Percentiles rank a stretch among this genome's conserved stretches.
Conservation (phyloP, 768 basidiomycete species). For the Mycena metata region DNA sequence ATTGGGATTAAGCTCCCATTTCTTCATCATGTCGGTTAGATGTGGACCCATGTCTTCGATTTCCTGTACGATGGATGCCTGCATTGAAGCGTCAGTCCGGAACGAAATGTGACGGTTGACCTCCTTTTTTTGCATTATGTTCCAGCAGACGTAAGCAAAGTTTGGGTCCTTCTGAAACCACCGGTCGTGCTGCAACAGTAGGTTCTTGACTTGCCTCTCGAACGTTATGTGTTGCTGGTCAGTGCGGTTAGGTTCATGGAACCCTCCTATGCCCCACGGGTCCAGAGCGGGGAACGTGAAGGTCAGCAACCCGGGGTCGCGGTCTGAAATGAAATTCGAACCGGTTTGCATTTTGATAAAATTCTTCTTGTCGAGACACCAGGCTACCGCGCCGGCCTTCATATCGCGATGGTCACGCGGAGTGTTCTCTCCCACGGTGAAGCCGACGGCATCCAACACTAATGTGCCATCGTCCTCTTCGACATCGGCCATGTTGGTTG, state of each 20-base stretch:
- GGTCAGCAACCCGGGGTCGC: not conserved
- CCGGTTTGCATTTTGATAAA: constrained; percentile 12
- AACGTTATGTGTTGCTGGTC: too few species aligned
- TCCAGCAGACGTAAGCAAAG: too few species aligned
- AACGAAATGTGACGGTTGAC: too few species aligned
- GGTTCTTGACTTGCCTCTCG: too few species aligned
- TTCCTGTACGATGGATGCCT: too few species aligned
- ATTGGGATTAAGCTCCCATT: too few species aligned
- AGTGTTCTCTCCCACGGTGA: not conserved
- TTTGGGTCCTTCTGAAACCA: too few species aligned
- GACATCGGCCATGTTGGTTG: not conserved
- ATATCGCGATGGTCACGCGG: not conserved
- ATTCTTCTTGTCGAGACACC: constrained; percentile 10
- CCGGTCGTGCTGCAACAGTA: too few species aligned
- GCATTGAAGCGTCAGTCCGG: too few species aligned
- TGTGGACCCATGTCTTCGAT: too few species aligned
- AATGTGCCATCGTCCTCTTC: not conserved
- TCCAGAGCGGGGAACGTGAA: not conserved
- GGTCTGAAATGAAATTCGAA: not conserved
- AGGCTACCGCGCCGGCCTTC: not conserved
- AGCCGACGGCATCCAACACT: not conserved
- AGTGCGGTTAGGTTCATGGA: not conserved
- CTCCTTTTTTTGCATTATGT: not conserved
- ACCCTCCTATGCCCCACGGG: constrained; percentile 8
- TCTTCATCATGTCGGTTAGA: too few species aligned